Evolutionary conservation across 768 basidiomycete species (phyloP), one percentile per base, ranked within the genome.

Genomic region (Termitomyces sp.): DNA sequence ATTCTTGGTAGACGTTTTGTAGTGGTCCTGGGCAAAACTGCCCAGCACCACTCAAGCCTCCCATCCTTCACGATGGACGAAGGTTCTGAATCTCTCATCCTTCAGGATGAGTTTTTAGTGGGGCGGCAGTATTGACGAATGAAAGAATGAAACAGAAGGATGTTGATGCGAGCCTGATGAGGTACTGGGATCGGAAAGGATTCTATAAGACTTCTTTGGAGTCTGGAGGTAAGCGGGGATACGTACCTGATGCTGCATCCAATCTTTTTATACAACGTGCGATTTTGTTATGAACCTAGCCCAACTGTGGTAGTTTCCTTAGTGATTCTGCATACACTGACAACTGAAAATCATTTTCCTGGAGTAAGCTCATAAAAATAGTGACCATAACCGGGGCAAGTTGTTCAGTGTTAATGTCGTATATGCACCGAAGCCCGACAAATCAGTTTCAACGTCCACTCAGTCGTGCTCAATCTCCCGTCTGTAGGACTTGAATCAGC

Each of bases 101-200:
- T n/a, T n/a, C n/a, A n/a, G n/a, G n/a, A n/a, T n/a, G n/a, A n/a
- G n/a, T n/a, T n/a, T n/a, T n/a, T 65, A 64, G 84, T 45, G 71
- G 85, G 44, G 70, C 71, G 2, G 84, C 85, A 0, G 78, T 78
- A 56, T 51, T 83, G 62, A 78, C 79, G 1, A 71, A 73, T 22
- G 72, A 76, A 30, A 70, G 73, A n/a, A 67, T 70, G 46, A 66
- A 66, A n/a, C 60, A 66, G 2, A 64, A 66, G 48, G 70, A 72
- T 56, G 65, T 66, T 2, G 62, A 68, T 44, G 14, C 63, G 22
- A 62, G 60, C 22, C 30, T 61, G 46, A 48, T 56, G 1, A 60
- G 54, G 12, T 56, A 56, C 14, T 70, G 70, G 69, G 69, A 69
- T 55, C 50, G 63, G 40, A 49, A 58, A 26, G 68, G 67, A 14